Evolutionary conservation across 2,329 filamentous ascomycete species (phyloP).

Genomic region (Pseudodiploospora longispora): DNA sequence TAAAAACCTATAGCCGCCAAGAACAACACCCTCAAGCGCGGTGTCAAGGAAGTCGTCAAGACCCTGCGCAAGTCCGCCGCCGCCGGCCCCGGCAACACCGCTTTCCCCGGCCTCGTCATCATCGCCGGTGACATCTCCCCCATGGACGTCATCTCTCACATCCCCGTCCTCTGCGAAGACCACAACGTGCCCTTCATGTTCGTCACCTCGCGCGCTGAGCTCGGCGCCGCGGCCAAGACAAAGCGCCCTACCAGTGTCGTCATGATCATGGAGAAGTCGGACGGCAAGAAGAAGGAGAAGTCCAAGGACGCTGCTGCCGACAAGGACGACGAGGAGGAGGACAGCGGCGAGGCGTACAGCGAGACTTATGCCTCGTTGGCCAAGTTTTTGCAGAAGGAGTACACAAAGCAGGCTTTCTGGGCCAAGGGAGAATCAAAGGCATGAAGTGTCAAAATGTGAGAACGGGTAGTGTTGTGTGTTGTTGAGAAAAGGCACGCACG

Average conservation of each 20-base stretch:
- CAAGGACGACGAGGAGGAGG: slow-evolving; percentile 32
- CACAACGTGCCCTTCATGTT: slow-evolving; percentile 97
- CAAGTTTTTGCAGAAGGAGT: slow-evolving; percentile 60
- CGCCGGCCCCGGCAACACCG: slow-evolving; percentile 54
- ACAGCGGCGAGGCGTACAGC: slow-evolving; percentile 51
- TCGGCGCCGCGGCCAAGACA: slow-evolving; percentile 86
- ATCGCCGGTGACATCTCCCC: slow-evolving; percentile 97
- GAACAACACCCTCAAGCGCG: slow-evolving; percentile 90
- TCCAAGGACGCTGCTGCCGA: slow-evolving; percentile 22
- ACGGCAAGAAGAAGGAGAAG: slow-evolving; percentile 38
- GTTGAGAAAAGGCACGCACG: background rate
- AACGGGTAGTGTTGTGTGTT: background rate
- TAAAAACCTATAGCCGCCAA: slow-evolving; percentile 63
- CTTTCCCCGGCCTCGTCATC: slow-evolving; percentile 70
- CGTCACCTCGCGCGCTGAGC: slow-evolving; percentile 82
- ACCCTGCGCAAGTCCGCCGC: slow-evolving; percentile 84
- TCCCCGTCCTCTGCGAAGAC: slow-evolving; percentile 96
- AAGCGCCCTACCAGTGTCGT: slow-evolving; percentile 96
- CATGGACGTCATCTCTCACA: slow-evolving; percentile 97
- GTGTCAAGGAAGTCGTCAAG: slow-evolving; percentile 98
- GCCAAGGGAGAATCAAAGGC: slow-evolving; percentile 30
- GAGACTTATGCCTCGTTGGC: slow-evolving; percentile 57
- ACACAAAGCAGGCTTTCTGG: slow-evolving; percentile 47
- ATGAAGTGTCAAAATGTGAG: background rate
- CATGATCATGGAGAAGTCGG: slow-evolving; percentile 63